Evolutionary conservation across 2,329 filamentous ascomycete species (phyloP), one percentile per base, ranked within the genome.

Genomic region (Clarireedia paspali): DNA sequence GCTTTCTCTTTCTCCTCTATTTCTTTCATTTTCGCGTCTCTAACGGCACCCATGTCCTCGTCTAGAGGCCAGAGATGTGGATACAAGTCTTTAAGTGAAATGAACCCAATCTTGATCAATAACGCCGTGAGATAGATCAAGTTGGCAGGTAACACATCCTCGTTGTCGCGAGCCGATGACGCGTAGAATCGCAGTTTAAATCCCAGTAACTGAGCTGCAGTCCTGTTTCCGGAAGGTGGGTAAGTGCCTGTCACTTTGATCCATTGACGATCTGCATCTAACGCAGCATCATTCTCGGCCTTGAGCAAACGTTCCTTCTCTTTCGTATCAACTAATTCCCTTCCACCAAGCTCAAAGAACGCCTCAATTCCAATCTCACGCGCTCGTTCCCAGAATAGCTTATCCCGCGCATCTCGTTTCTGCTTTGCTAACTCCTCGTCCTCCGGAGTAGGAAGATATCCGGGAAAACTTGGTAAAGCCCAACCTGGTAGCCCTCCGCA

Each of bases 141-240:
- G 64, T 99, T 99, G 40, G 94, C 89, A 0, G 94, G 94, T 2
- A 97, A 77, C 2, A 85, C 78, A 66, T 97, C 94, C 1, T 80
- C 76, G 53, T 84, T 80, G 58, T 89, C 83, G 55, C 92, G 83
- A 38, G 87, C 84, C 27, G 85, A 77, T 0, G 90, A 95, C 42
- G 89, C 88, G 68, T 99, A 99, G 71, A 96, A 99, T 14, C 89
- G 88, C 50, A 99, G 80, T 72, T 99, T 99, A 78, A 99, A 99
- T 4, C 94, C 94, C 14, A 99, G 83, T 3, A 99, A 80, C 69
- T 97, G 94, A 30, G 95, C 95, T 1, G 94, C 94, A 57, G 95
- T 89, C 45, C 87, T 83, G 69, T 96, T 99, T 30, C 95, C 94
- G 30, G 81, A 78, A 1, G 91, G 90, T 4, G 91, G 91, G 3